Conservation (phyloP, 495 filamentous ascomycete species). For the Jackrogersella minutella region DNA sequence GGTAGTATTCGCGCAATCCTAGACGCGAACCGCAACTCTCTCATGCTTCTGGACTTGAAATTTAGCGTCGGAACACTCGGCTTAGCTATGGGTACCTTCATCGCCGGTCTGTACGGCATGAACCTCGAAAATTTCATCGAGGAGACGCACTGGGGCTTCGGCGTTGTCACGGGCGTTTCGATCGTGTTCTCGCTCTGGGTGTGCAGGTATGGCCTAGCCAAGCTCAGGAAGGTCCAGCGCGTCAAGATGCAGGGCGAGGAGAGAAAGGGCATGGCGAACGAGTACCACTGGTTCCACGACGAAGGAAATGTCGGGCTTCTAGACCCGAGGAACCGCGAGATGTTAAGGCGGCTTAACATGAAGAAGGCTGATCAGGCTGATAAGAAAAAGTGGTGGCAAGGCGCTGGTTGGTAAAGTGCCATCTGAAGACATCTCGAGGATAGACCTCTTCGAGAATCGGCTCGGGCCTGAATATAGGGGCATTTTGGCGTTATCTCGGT, state of each 20-base stretch:
- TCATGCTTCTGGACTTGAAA: slow-evolving; percentile 97
- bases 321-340: slow-evolving; percentile 56
- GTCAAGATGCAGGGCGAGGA: slow-evolving; percentile 77
- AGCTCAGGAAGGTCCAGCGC: slow-evolving; percentile 85
- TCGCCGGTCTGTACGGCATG: slow-evolving; percentile 98
- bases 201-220: slow-evolving; percentile 79
- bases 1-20: slow-evolving; percentile 91
- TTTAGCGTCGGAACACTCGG: slow-evolving; percentile 95
- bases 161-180: slow-evolving; percentile 72
- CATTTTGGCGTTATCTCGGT: slow-evolving; percentile 22
- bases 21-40: slow-evolving; percentile 96
- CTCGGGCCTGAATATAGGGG: not conserved
- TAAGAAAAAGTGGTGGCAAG: slow-evolving; percentile 47
- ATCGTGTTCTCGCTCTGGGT: slow-evolving; percentile 77
- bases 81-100: slow-evolving; percentile 88
- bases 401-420: not conserved
- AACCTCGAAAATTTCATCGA: slow-evolving; percentile 99
- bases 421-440: not conserved
- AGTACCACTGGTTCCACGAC: slow-evolving; percentile 55
- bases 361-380: slow-evolving; percentile 49
- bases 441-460: not conserved
- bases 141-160: slow-evolving; percentile 91
- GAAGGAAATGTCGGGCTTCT: slow-evolving; percentile 52
- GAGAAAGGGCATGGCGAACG: slow-evolving; percentile 34
- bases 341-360: slow-evolving; percentile 55